A percentile compares a stretch with the other conserved stretches of the same genome.
phyloP scores from a whole-genome alignment of 495 filamentous ascomycete species.

The Neurospora tetrasperma region DNA sequence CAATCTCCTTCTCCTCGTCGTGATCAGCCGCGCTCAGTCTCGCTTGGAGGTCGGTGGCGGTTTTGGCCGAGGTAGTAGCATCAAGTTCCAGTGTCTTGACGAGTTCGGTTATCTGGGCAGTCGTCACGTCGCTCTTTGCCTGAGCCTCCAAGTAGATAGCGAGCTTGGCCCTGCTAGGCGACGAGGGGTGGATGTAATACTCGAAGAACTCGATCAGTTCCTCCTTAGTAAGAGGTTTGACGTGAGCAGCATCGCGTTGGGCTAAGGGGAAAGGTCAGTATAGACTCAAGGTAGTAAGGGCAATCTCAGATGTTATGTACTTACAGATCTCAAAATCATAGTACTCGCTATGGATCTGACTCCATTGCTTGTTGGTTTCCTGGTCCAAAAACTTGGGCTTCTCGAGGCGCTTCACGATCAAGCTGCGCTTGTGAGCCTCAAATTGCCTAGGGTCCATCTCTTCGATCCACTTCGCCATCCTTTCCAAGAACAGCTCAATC shows the following conservation, averaged over 20 bases:
- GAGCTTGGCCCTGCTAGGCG: slow-evolving; percentile 64
- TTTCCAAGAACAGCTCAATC: slow-evolving; percentile 71
- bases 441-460: slow-evolving; percentile 80
- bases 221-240: slow-evolving; percentile 63
- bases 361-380: slow-evolving; percentile 76
- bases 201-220: slow-evolving; percentile 74
- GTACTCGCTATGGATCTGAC: slow-evolving; percentile 71
- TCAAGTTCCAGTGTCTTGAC: slow-evolving; percentile 26
- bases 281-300: slow-evolving; percentile 8
- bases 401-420: slow-evolving; percentile 82
- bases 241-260: slow-evolving; percentile 63
- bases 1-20: slow-evolving; percentile 22
- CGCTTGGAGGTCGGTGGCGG: slow-evolving; percentile 24
- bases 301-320: slow-evolving; percentile 15
- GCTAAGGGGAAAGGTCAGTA: slow-evolving; percentile 29
- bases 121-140: slow-evolving; percentile 33
- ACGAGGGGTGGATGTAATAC: slow-evolving; percentile 64
- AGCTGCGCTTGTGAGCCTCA: slow-evolving; percentile 78
- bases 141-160: slow-evolving; percentile 77
- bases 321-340: slow-evolving; percentile 80
- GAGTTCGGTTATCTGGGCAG: slow-evolving; percentile 46
- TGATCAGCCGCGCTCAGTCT: slow-evolving; percentile 24
- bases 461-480: slow-evolving; percentile 52
- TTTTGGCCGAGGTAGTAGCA: slow-evolving; percentile 9
- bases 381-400: slow-evolving; percentile 86